A percentile compares a stretch with the other conserved stretches of the same genome.
Conservation (phyloP, 2,329 filamentous ascomycete genomes). For the Nemania sp. region DNA sequence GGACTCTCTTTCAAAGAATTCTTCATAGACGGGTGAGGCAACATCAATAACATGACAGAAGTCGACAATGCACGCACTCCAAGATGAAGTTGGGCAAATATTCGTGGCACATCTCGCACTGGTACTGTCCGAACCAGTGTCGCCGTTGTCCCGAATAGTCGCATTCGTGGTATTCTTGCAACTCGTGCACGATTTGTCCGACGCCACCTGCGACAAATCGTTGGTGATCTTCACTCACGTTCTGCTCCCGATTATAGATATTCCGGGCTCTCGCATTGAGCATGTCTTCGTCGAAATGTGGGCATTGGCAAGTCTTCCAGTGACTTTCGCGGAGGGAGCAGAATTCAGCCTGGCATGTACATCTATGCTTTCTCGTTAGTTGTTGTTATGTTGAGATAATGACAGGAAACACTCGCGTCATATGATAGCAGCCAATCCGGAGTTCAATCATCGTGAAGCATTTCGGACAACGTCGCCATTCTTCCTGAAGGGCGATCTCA, state of each 20-base stretch:
- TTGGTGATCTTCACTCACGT: neutral
- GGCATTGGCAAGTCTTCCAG: conserved; percentile 43
- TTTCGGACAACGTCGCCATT: conserved; percentile 55
- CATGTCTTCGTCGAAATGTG: conserved; percentile 36
- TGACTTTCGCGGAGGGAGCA: conserved; percentile 26
- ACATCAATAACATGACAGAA: too few relatives aligned
- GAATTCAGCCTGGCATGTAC: conserved; percentile 26
- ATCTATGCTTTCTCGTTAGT: conserved; percentile 18
- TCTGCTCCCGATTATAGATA: conserved; percentile 5
- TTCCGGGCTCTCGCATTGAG: conserved; percentile 15
- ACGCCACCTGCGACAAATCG: neutral
- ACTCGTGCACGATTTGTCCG: too few relatives aligned
- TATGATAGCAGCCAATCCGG: conserved; percentile 57
- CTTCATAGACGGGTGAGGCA: too few relatives aligned
- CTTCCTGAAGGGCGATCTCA: conserved; percentile 43
- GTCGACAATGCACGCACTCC: too few relatives aligned
- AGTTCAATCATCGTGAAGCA: conserved; percentile 56
- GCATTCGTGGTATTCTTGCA: too few relatives aligned
- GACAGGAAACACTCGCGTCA: conserved; percentile 52
- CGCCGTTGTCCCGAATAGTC: too few relatives aligned
- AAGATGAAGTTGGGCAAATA: too few relatives aligned
- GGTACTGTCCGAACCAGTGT: too few relatives aligned
- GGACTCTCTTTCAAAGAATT: too few relatives aligned
- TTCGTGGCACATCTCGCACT: too few relatives aligned
- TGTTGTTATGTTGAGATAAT: conserved; percentile 5